These are phyloP conservation scores for Nakaseomyces uthaithaninus DNA, from an alignment of 1,139 yeast species.

Conservation along the genomic window DNA sequence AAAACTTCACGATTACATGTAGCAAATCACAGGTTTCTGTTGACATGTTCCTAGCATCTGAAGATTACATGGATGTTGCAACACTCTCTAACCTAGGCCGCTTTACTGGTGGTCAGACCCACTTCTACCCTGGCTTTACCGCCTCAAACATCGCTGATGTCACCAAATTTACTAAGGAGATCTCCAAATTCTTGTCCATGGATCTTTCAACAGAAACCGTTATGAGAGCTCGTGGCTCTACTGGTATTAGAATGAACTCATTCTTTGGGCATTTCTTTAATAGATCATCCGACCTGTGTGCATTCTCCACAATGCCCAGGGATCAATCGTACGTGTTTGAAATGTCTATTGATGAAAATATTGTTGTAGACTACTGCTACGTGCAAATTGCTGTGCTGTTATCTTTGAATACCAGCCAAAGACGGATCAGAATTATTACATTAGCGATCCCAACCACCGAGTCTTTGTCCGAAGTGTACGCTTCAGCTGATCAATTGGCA, in stretches of 20 bases:
- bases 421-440: constrained; percentile 89
- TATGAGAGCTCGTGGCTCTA: constrained; percentile 85
- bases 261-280: constrained; percentile 94
- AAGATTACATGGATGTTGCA: constrained; percentile 87
- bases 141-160: constrained; percentile 78
- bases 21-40: constrained; percentile 83
- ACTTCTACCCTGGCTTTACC: constrained; percentile 92
- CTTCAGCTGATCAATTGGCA: constrained; percentile 94
- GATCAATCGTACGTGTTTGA: constrained; percentile 92
- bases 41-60: constrained; percentile 80
- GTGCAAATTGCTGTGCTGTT: constrained; percentile 91
- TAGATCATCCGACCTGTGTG: constrained; percentile 89
- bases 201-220: constrained; percentile 92
- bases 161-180: constrained; percentile 77
- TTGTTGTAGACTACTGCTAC: constrained; percentile 68
- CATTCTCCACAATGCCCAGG: constrained; percentile 96
- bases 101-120: constrained; percentile 94
- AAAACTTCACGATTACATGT: constrained; percentile 89
- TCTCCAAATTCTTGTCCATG: constrained; percentile 80
- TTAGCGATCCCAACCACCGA: constrained; percentile 81
- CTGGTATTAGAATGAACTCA: constrained; percentile 75
- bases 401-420: constrained; percentile 80
- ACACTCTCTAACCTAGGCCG: constrained; percentile 82
- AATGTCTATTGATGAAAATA: constrained; percentile 73
- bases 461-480: constrained; percentile 73